These are phyloP conservation scores for Russula griseocarnosa DNA, from an alignment of 768 basidiomycete species.

Conservation along the genomic window DNA sequence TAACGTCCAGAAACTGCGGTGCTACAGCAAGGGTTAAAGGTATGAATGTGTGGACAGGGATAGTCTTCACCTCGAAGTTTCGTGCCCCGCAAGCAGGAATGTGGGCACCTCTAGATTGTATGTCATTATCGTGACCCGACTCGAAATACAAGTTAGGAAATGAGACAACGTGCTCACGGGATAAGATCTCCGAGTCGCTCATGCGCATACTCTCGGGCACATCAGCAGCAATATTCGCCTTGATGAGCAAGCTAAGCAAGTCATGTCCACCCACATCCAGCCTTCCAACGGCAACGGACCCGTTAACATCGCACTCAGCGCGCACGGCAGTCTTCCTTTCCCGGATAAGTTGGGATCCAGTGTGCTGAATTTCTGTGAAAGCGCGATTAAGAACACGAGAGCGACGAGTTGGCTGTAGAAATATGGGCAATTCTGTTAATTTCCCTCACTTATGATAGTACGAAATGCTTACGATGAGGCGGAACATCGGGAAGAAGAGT, in stretches of 20 bases:
- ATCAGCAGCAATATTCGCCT: slow-evolving; percentile 36
- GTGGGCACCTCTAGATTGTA: slow-evolving; percentile 33
- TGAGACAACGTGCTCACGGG: slow-evolving; percentile 24
- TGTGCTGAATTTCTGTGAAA: slow-evolving; percentile 43
- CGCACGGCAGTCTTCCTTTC: slow-evolving; percentile 46
- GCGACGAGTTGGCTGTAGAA: slow-evolving; percentile 30
- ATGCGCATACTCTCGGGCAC: slow-evolving; percentile 30
- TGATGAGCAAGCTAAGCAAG: slow-evolving; percentile 33
- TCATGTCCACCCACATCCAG: slow-evolving; percentile 30
- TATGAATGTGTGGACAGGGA: too few relatives aligned
- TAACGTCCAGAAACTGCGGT: slow-evolving; percentile 37
- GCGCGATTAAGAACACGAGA: slow-evolving; percentile 32
- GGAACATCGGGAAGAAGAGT: slow-evolving; percentile 38
- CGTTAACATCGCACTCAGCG: slow-evolving; percentile 3
- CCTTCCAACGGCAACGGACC: slow-evolving; percentile 13
- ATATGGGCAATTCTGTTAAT: neutral
- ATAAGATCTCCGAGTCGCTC: slow-evolving; percentile 34
- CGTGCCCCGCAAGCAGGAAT: slow-evolving; percentile 35
- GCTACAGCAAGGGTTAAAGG: neutral
- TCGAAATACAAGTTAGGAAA: too few relatives aligned
- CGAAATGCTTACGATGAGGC: slow-evolving; percentile 37
- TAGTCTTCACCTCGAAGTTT: slow-evolving; percentile 27
- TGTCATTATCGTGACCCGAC: neutral
- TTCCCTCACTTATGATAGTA: neutral
- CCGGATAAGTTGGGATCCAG: slow-evolving; percentile 47